phyloP scores from a whole-genome alignment of 2,329 filamentous ascomycete species.

The Teratosphaeriaceae sp. region DNA sequence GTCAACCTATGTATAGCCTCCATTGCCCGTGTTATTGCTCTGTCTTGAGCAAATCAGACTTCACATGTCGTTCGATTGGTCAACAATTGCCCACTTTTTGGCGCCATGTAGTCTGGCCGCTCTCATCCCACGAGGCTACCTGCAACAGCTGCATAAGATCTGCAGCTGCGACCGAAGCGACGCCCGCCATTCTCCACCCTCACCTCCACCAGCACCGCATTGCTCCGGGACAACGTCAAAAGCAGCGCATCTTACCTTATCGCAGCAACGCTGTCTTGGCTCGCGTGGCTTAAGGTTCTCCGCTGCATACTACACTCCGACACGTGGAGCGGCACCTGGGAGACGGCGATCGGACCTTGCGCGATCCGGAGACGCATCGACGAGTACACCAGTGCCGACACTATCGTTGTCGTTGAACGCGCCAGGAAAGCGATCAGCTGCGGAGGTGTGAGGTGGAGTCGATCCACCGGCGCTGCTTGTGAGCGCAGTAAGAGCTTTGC shows the following conservation, averaged over 20 bases:
- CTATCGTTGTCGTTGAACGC: too few relatives aligned
- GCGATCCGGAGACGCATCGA: too few relatives aligned
- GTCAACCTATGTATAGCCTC: too few relatives aligned
- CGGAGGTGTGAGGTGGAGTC: neutral
- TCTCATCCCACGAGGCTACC: neutral
- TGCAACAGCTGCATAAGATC: slow-evolving; percentile 8
- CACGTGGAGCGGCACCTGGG: too few relatives aligned
- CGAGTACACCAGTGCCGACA: too few relatives aligned
- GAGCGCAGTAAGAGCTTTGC: neutral
- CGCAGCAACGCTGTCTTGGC: too few relatives aligned
- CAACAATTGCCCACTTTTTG: neutral
- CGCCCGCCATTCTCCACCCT: neutral
- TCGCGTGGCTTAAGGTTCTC: too few relatives aligned
- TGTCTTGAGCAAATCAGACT: neutral
- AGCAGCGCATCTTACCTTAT: too few relatives aligned
- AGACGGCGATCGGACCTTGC: too few relatives aligned
- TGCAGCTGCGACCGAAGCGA: neutral
- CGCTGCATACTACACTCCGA: too few relatives aligned
- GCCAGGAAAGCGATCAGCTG: too few relatives aligned
- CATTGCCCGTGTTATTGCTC: neutral
- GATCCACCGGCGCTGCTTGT: neutral
- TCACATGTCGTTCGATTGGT: neutral
- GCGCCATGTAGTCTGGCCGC: neutral
- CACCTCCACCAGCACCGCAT: neutral
- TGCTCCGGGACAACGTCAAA: too few relatives aligned